Evolutionary conservation across 139 green algal species (phyloP).

Genomic region (Chlamydomonas incerta): DNA sequence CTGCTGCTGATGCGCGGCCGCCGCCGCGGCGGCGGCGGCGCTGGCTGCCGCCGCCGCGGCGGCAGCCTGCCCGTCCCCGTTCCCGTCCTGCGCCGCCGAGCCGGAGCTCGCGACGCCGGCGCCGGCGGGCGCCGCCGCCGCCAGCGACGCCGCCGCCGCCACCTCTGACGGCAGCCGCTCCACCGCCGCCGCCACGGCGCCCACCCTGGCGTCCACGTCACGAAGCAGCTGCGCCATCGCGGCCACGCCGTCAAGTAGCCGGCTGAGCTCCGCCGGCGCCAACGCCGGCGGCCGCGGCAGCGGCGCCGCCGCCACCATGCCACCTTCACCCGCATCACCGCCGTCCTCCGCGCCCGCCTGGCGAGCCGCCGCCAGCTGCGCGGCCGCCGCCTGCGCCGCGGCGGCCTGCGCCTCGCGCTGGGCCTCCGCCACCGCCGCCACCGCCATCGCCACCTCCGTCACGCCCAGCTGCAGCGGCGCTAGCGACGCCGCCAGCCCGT

Average conservation of each 20-base stretch:
- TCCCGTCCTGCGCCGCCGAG: background rate
- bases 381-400: background rate
- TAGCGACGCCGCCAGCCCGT: conserved; percentile 7
- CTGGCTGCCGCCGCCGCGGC: background rate
- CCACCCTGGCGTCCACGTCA: conserved; percentile 21
- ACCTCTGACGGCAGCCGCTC: background rate
- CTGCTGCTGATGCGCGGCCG: background rate
- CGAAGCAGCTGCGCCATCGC: conserved; percentile 17
- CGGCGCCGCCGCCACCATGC: too few relatives aligned
- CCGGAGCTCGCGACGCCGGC: background rate
- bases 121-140: background rate
- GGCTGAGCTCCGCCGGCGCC: background rate
- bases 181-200: conserved; percentile 6
- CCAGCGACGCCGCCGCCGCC: background rate
- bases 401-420: background rate
- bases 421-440: conserved; percentile 4
- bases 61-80: too few relatives aligned
- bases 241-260: conserved; percentile 9
- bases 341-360: background rate
- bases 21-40: background rate
- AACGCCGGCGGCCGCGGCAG: background rate
- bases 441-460: conserved; percentile 8
- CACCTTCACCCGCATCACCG: background rate
- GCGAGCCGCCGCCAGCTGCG: background rate
- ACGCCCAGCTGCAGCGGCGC: conserved; percentile 20